These are phyloP conservation scores for Scenedesmus sp. DNA, from an alignment of 163 green algal genomes.

Conservation along the genomic window DNA sequence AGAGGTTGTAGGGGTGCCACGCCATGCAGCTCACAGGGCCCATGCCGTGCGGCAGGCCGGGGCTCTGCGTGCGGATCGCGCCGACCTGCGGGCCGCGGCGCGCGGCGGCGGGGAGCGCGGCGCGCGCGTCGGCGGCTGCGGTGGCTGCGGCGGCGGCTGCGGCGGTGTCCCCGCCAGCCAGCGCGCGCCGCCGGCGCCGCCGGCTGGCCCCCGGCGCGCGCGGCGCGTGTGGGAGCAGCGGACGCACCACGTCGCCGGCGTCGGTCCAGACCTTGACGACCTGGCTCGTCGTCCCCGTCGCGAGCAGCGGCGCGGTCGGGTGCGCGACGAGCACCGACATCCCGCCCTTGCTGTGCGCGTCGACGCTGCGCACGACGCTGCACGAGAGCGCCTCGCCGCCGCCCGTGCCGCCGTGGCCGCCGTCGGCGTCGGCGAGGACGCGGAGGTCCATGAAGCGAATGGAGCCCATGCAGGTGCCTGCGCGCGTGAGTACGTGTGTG, in stretches of 20 bases:
- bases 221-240: too few species aligned
- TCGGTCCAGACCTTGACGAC: slow-evolving; percentile 81
- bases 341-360: slow-evolving; percentile 74
- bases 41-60: slow-evolving; percentile 63
- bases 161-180: too few species aligned
- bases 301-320: slow-evolving; percentile 80
- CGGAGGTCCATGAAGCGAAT: slow-evolving; percentile 81
- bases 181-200: too few species aligned
- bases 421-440: slow-evolving; percentile 37
- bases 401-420: not conserved
- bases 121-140: not conserved
- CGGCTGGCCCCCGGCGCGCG: too few species aligned
- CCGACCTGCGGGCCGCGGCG: slow-evolving; percentile 74
- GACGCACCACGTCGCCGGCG: slow-evolving; percentile 63
- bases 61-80: slow-evolving; percentile 74
- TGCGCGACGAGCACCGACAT: slow-evolving; percentile 84
- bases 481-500: not conserved
- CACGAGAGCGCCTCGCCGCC: slow-evolving; percentile 3
- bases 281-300: slow-evolving; percentile 73
- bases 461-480: slow-evolving; percentile 58
- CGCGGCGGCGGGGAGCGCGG: not conserved
- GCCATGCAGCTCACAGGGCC: slow-evolving; percentile 81
- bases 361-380: slow-evolving; percentile 52
- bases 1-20: slow-evolving; percentile 88
- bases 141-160: too few species aligned